Base-by-base conservation (phyloP, 2,329 filamentous ascomycete genomes). In the Balansia obtecta region DNA sequence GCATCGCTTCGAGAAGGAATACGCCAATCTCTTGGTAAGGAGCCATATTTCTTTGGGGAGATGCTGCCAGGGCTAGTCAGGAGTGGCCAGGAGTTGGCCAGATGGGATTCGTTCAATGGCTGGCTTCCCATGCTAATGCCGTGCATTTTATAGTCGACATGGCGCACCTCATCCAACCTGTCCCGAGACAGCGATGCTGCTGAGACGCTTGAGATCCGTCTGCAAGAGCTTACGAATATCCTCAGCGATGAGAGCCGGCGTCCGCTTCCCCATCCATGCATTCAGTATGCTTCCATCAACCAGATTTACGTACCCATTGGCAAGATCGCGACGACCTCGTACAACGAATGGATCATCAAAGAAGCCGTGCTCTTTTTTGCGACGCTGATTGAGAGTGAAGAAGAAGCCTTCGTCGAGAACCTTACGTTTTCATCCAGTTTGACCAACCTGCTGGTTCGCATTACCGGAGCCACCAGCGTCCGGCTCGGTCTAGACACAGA, bases 321-420 rank as follows among this genome's bases (percentile, higher is more conserved):
- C 55, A 89, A 95, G 69, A 89, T 97, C 58, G 89, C 90, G 2
- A 82, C 87, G 2, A 84, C 85, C 0, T 89, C 86, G 33, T 85
- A 88, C 64, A 86, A 95, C 65, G 86, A 94, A 60, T 84, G 81
- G 62, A 84, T 96, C 61, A 85, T 97, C 58, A 83, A 85, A 56
- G 86, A 91, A 61, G 86, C 87, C 27, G 85, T 95, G 38, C 74
- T 84, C 40, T 83, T 96, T 63, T 96, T 96, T 67, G 88, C 88
- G 51, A 89, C 88, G 15, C 76, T 98, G 55, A 87, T 97, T 60
- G 93, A 98, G 68, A 93, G 89, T 65, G 93, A 97, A 66, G 90
- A 96, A 68, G 93, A 96, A 63, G 88, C 89, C 37, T 94, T 97
- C 61, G 80, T 96, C 45, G 87, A 94, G 62, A 94, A 86, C 61